A percentile compares a stretch with the other conserved stretches of the same genome.
Conservation (phyloP, 2,329 filamentous ascomycete genomes). For the Penicillium sp. region DNA sequence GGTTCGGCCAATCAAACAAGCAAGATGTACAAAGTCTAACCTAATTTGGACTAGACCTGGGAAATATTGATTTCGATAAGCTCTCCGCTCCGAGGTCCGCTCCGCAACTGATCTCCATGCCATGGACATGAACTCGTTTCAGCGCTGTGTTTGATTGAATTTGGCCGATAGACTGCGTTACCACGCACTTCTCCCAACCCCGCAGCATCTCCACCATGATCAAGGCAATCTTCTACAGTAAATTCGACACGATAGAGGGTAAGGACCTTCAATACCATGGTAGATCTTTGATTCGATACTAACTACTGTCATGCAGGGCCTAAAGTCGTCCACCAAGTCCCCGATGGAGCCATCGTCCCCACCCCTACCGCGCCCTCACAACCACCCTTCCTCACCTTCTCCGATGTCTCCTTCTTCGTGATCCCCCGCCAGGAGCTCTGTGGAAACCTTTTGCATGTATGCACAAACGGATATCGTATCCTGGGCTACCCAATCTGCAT, state of each 20-base stretch:
- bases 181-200: not conserved
- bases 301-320: slow-evolving; percentile 46
- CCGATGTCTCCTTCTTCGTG: slow-evolving; percentile 83
- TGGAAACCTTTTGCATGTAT: slow-evolving; percentile 76
- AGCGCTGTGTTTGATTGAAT: not conserved
- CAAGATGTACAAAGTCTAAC: not conserved
- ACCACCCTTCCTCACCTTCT: slow-evolving; percentile 76
- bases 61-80: slow-evolving; percentile 5
- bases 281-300: slow-evolving; percentile 1
- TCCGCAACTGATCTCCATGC: slow-evolving; percentile 4
- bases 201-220: slow-evolving; percentile 48
- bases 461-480: slow-evolving; percentile 72
- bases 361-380: slow-evolving; percentile 47
- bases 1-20: not conserved
- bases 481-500: slow-evolving; percentile 89
- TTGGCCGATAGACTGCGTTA: not conserved
- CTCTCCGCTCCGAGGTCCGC: slow-evolving; percentile 7
- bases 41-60: not conserved
- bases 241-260: slow-evolving; percentile 62
- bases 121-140: not conserved
- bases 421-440: slow-evolving; percentile 94
- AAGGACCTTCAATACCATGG: slow-evolving; percentile 5
- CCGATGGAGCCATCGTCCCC: slow-evolving; percentile 56
- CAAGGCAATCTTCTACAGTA: slow-evolving; percentile 65
- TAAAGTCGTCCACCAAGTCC: slow-evolving; percentile 64